Conservation (phyloP, 768 basidiomycete genomes). For the Boletus barrowsii region DNA sequence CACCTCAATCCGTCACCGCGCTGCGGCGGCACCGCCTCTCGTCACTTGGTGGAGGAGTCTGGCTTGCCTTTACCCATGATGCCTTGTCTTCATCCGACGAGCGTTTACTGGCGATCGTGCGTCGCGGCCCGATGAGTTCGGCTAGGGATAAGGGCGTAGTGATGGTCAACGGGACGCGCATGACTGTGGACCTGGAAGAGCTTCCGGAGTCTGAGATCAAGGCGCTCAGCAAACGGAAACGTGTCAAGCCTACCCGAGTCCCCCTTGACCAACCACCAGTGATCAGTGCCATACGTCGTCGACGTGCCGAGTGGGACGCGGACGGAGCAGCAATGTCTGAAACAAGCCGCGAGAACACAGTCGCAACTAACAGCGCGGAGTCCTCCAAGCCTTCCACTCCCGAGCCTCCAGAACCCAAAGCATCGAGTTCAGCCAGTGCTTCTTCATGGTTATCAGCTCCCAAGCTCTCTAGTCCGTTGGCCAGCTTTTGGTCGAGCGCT, state of each 20-base stretch:
- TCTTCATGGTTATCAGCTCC: constrained; percentile 58
- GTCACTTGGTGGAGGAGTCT: constrained; percentile 84
- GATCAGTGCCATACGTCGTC: constrained; percentile 61
- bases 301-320: constrained; percentile 70
- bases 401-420: constrained; percentile 18
- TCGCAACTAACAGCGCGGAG: constrained; percentile 12
- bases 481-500: constrained; percentile 70
- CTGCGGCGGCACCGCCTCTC: constrained; percentile 86
- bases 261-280: constrained; percentile 94
- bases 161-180: constrained; percentile 84
- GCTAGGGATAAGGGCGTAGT: constrained; percentile 79
- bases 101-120: constrained; percentile 68
- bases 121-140: constrained; percentile 56
- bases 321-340: constrained; percentile 36
- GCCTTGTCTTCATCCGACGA: constrained; percentile 75
- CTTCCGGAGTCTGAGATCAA: constrained; percentile 86
- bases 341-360: constrained; percentile 15
- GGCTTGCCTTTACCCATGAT: constrained; percentile 91
- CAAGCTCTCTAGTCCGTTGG: constrained; percentile 64
- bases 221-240: constrained; percentile 75
- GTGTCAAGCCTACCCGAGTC: constrained; percentile 79
- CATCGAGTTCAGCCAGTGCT: constrained; percentile 12
- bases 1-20: constrained; percentile 78
- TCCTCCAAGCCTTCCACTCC: constrained; percentile 19
- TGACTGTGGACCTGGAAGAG: constrained; percentile 85